Evolutionary conservation across 2,329 filamentous ascomycete genomes (phyloP).

Genomic region (Monosporascus sp.): DNA sequence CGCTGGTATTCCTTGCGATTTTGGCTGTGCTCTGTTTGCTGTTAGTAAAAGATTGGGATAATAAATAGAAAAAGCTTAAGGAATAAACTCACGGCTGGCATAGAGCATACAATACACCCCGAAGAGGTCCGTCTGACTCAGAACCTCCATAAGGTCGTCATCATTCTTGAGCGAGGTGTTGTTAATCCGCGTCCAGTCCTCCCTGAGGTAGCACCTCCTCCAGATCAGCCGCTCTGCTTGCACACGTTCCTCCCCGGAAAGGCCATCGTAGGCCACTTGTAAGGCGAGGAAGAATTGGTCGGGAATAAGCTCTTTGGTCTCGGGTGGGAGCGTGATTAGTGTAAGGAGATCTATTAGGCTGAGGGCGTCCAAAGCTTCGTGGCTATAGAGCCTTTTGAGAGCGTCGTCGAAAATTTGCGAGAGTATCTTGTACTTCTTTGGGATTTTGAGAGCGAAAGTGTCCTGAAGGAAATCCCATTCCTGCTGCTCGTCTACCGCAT

Average conservation of each 20-base stretch:
- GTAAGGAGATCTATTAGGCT: constrained; percentile 73
- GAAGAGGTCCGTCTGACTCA: constrained; percentile 64
- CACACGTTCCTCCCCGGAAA: constrained; percentile 50
- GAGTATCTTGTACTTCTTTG: constrained; percentile 60
- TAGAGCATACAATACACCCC: constrained; percentile 60
- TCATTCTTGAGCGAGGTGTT: constrained; percentile 72
- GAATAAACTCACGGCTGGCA: constrained; percentile 52
- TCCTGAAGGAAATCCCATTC: constrained; percentile 73
- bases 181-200: constrained; percentile 80
- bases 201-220: constrained; percentile 78
- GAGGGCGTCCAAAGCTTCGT: constrained; percentile 64
- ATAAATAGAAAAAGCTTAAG: background rate
- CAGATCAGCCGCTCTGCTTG: constrained; percentile 65
- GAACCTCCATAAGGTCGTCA: constrained; percentile 54
- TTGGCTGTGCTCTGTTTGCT: constrained; percentile 33
- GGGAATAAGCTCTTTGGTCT: constrained; percentile 50
- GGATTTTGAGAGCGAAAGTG: constrained; percentile 52
- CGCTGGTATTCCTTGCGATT: constrained; percentile 40
- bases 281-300: constrained; percentile 74
- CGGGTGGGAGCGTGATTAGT: constrained; percentile 49
- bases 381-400: constrained; percentile 64
- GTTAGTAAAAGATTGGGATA: constrained; percentile 2
- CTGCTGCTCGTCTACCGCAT: constrained; percentile 73
- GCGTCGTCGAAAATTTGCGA: constrained; percentile 65
- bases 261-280: constrained; percentile 50